Conservation (phyloP, 306 rosid species). For the Corylus heterophylla region DNA sequence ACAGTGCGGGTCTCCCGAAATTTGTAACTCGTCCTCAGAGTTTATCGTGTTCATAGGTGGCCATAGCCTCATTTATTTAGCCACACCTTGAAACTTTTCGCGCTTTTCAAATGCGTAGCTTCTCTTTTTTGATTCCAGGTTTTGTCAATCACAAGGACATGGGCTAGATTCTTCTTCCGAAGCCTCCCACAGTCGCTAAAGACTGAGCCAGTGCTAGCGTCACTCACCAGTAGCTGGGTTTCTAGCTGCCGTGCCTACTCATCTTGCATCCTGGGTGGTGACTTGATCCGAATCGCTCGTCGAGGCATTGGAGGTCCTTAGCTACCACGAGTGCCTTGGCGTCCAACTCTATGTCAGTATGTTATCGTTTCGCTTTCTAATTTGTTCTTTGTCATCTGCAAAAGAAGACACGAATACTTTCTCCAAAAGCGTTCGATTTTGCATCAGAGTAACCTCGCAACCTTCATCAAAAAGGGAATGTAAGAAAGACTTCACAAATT, state of each 20-base stretch:
- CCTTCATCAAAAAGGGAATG: too few relatives aligned
- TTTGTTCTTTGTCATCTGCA: neutral
- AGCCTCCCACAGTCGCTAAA: conserved; percentile 18
- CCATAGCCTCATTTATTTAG: neutral
- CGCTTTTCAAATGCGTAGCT: neutral
- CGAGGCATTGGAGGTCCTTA: conserved; percentile 36
- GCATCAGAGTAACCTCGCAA: too few relatives aligned
- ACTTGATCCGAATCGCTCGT: conserved; percentile 21
- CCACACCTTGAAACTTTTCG: neutral
- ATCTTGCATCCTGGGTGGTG: conserved; percentile 27
- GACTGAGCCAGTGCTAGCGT: neutral
- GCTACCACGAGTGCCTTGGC: conserved; percentile 42
- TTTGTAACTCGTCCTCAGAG: too few relatives aligned
- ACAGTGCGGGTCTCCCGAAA: too few relatives aligned
- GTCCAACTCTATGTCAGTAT: conserved; percentile 61
- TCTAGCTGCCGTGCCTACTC: conserved; percentile 27
- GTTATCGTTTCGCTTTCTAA: neutral
- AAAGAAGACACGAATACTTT: too few relatives aligned
- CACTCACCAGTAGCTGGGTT: neutral
- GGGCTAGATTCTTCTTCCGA: conserved; percentile 45
- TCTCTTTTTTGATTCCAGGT: neutral
- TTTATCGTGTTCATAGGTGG: too few relatives aligned
- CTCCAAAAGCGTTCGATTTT: too few relatives aligned
- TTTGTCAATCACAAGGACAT: conserved; percentile 25
- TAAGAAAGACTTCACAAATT: too few relatives aligned